Evolutionary conservation across 345 rosid genomes (phyloP).

Genomic region (Lepidium sativum): DNA sequence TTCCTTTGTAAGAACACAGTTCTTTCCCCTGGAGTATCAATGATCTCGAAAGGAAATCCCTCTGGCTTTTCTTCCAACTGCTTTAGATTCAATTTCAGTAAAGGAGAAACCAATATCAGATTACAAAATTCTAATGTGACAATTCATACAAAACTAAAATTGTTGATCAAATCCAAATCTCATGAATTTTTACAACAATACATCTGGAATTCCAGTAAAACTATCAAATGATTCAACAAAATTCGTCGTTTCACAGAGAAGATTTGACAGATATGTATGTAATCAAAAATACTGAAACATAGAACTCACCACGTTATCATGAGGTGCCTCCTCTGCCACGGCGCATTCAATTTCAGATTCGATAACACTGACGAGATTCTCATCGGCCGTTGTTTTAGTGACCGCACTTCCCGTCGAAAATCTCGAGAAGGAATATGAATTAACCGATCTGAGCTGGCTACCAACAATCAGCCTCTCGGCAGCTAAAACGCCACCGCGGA

Average conservation of each 20-base stretch:
- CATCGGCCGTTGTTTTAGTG: conserved; percentile 29
- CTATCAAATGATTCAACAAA: background rate
- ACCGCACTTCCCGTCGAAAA: conserved; percentile 27
- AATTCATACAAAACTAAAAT: background rate
- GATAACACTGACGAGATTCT: conserved; percentile 34
- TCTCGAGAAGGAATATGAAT: conserved; percentile 11
- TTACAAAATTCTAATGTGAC: background rate
- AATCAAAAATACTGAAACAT: background rate
- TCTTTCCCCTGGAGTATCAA: conserved; percentile 53
- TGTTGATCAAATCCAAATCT: too few relatives aligned
- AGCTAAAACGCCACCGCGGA: conserved; percentile 12
- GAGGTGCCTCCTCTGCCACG: conserved; percentile 22
- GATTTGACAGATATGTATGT: background rate
- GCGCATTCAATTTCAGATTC: conserved; percentile 49
- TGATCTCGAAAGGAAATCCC: conserved; percentile 46
- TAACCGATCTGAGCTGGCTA: conserved; percentile 5
- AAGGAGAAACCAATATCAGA: background rate
- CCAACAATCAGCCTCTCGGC: conserved; percentile 12
- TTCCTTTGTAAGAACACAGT: conserved; percentile 34
- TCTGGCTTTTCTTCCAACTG: conserved; percentile 32
- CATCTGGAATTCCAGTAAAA: background rate
- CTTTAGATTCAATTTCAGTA: background rate
- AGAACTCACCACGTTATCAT: conserved; percentile 11
- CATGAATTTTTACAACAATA: background rate
- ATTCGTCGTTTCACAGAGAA: background rate